Conservation (phyloP, 257 asterid genomes). For the Salvia hispanica region DNA sequence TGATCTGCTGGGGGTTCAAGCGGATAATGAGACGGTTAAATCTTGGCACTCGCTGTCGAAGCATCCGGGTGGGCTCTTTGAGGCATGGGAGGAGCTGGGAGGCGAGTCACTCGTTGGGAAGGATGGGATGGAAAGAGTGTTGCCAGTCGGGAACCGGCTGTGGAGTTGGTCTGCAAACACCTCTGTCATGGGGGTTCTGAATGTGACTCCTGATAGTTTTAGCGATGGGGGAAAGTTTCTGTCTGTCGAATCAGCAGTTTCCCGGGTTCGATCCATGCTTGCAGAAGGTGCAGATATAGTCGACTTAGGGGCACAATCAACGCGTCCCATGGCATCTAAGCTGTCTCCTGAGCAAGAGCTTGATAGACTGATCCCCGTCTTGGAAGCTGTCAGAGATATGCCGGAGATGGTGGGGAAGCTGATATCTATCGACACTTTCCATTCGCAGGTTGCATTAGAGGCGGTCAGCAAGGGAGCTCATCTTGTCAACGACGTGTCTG, state of each 20-base stretch:
- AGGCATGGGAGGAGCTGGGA: slow-evolving; percentile 80
- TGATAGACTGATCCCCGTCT: slow-evolving; percentile 71
- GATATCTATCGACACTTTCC: slow-evolving; percentile 78
- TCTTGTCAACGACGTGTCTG: slow-evolving; percentile 77
- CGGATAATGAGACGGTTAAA: slow-evolving; percentile 53
- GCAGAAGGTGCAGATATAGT: slow-evolving; percentile 79
- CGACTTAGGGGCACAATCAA: slow-evolving; percentile 94
- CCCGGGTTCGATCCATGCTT: slow-evolving; percentile 60
- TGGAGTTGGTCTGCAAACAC: slow-evolving; percentile 77
- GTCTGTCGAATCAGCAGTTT: slow-evolving; percentile 59
- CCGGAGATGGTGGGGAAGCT: slow-evolving; percentile 84
- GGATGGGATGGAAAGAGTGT: slow-evolving; percentile 78
- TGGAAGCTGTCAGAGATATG: slow-evolving; percentile 65
- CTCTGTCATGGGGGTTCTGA: slow-evolving; percentile 80
- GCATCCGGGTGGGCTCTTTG: slow-evolving; percentile 56
- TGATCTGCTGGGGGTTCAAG: slow-evolving; percentile 70
- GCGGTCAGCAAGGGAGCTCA: slow-evolving; percentile 76
- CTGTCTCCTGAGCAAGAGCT: slow-evolving; percentile 79
- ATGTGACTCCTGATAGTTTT: slow-evolving; percentile 90
- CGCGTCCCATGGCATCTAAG: slow-evolving; percentile 80
- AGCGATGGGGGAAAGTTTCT: slow-evolving; percentile 87
- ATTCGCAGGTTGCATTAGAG: slow-evolving; percentile 76
- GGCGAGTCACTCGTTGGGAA: slow-evolving; percentile 73
- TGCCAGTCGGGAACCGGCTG: slow-evolving; percentile 63
- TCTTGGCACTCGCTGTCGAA: slow-evolving; percentile 66